Evolutionary conservation across 2,329 filamentous ascomycete genomes (phyloP), one percentile per base, ranked within the genome.

Genomic region (Neofusicoccum parvum): DNA sequence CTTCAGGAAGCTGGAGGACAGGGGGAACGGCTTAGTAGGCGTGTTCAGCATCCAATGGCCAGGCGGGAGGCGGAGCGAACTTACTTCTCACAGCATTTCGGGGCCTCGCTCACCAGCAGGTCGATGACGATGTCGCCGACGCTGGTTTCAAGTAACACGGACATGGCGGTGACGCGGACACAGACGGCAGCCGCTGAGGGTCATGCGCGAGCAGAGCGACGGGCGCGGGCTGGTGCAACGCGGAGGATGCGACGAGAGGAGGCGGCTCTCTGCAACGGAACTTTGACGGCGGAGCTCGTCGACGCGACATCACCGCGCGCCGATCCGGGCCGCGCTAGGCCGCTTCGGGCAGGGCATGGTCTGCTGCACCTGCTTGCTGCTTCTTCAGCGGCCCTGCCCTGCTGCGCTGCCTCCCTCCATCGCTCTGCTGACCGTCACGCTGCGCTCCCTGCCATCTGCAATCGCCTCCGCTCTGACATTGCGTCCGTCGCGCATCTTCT

Each of bases 71-170:
- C n/a, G 54, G 23, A 17, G 43, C 11, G 46, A n/a, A 85, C 91
- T 84, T 83, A 96, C 92, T 98, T 99, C 81, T 97, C 91, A 83
- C 94, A 98, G 71, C 93, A 89, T 78, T 90, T 94, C 1, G 94
- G 95, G 46, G 92, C 92, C 75, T 94, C 91, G 71, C 96, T 92
- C 60, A 95, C 88, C 67, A 97, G 83, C 27, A 99, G 85, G 77
- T 99, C 94, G 73, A 98, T 93, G 69, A 97, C 94, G 74, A 99
- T 91, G 78, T 99, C 95, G 74, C 94, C 94, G 1, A 90, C 87
- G 66, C 91, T 97, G 39, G 95, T 97, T 81, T 99, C 94, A 59
- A 99, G 85, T 36, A 98, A 86, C 64, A 97, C 94, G 68, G 92
- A 97, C 94, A 98, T 98, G 69, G 59, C 69, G 60, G 64, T 58